phyloP scores from a whole-genome alignment of 352 stramenopile species.

The Thraustotheca clavata region DNA sequence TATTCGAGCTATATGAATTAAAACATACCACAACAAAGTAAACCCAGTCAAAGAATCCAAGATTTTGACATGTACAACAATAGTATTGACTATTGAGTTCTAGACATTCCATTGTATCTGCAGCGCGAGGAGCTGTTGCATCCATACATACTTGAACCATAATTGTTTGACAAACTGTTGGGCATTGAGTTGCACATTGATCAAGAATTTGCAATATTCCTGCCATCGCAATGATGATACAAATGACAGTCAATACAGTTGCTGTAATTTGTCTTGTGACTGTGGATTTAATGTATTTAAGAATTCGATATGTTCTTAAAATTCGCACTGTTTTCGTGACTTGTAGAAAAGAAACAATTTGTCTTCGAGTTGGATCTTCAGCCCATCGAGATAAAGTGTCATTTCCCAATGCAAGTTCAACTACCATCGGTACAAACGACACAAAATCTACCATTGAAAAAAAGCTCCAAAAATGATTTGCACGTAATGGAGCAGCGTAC shows the following conservation, averaged over 20 bases:
- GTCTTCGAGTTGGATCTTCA: background rate
- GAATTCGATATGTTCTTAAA: constrained; percentile 54
- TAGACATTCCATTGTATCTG: background rate
- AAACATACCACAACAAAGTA: constrained; percentile 56
- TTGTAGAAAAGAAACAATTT: constrained; percentile 22
- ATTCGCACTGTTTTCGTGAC: constrained; percentile 55
- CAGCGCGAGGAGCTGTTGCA: background rate
- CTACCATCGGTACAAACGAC: constrained; percentile 55
- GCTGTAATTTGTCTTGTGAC: constrained; percentile 56
- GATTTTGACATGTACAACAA: constrained; percentile 44
- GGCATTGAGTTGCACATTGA: constrained; percentile 31
- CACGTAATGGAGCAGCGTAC: constrained; percentile 51
- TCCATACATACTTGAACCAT: background rate
- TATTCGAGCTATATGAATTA: too few species aligned
- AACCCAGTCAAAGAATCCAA: constrained; percentile 65
- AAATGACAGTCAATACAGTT: constrained; percentile 53
- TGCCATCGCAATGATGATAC: constrained; percentile 62
- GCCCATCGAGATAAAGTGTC: background rate
- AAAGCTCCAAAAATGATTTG: constrained; percentile 45
- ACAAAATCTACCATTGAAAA: constrained; percentile 48
- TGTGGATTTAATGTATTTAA: constrained; percentile 66
- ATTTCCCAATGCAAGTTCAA: constrained; percentile 21
- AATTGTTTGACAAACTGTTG: background rate
- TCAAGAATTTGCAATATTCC: constrained; percentile 64
- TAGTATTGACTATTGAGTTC: background rate